Evolutionary conservation across 176 grass and related monocot species (phyloP).

Genomic region (Carex pumila): DNA sequence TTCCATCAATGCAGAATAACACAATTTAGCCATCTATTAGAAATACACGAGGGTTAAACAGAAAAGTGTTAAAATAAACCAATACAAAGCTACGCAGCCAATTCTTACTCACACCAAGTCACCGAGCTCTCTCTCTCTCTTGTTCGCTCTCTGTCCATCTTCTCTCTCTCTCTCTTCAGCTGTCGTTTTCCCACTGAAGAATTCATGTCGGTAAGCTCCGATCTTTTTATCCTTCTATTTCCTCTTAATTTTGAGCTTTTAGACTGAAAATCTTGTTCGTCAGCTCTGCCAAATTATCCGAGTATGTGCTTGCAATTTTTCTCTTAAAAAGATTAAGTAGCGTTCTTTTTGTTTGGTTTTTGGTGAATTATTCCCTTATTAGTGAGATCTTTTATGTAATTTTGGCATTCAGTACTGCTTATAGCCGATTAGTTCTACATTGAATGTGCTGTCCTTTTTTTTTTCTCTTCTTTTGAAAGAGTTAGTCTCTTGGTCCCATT

Average conservation of each 20-base stretch:
- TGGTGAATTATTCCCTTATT: not conserved
- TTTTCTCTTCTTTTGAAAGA: not conserved
- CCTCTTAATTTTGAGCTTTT: not conserved
- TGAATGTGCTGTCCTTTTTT: not conserved
- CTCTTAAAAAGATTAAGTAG: not conserved
- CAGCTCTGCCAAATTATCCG: not conserved
- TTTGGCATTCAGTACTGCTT: not conserved
- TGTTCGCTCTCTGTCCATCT: not conserved
- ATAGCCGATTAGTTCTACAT: not conserved
- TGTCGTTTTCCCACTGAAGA: slow-evolving; percentile 17
- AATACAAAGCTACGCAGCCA: not conserved
- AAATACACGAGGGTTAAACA: too few relatives aligned
- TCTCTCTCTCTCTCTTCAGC: not conserved
- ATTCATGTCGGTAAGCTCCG: slow-evolving; percentile 18
- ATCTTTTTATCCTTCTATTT: slow-evolving; percentile 6
- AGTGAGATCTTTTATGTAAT: not conserved
- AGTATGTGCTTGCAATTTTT: not conserved
- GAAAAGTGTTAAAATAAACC: not conserved
- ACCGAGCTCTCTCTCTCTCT: slow-evolving; percentile 7
- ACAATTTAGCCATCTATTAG: too few relatives aligned
- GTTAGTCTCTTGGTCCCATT: not conserved
- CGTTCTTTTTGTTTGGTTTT: not conserved
- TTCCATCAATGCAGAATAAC: too few relatives aligned
- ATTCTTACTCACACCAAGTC: not conserved
- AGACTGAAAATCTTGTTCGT: not conserved